A percentile compares a stretch with the other conserved stretches of the same genome.
phyloP scores from a whole-genome alignment of 192 early-diverging fungal genomes.

The Obelidium mucronatum region DNA sequence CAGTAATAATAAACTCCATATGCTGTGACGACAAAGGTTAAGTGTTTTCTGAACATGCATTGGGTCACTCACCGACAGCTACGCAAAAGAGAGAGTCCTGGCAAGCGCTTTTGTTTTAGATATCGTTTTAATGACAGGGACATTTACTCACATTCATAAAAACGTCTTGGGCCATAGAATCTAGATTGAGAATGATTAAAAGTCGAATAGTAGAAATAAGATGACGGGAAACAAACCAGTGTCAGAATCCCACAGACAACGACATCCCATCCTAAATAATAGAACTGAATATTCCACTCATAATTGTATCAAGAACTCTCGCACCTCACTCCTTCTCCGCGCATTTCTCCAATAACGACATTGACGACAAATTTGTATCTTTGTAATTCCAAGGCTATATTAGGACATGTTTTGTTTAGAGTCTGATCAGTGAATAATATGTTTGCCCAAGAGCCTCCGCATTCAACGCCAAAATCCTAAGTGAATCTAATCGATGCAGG shows the following conservation, averaged over 20 bases:
- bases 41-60: neutral
- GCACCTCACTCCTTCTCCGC: constrained; percentile 66
- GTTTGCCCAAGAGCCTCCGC: no score
- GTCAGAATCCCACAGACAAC: constrained; percentile 71
- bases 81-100: constrained; percentile 66
- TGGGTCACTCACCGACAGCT: constrained; percentile 47
- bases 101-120: neutral
- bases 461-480: no score
- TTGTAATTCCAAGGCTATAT: constrained; percentile 55
- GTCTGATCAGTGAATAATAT: no score
- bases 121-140: constrained; percentile 1
- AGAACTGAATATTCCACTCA: neutral
- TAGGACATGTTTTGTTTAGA: neutral
- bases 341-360: constrained; percentile 67
- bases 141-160: constrained; percentile 60
- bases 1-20: constrained; percentile 61
- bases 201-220: neutral
- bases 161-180: constrained; percentile 65
- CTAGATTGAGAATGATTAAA: no score
- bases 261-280: constrained; percentile 57
- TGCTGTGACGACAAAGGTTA: constrained; percentile 38
- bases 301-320: constrained; percentile 1
- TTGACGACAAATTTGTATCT: constrained; percentile 68
- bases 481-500: no score
- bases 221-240: constrained; percentile 35